Evolutionary conservation across 2,329 filamentous ascomycete species (phyloP).

Genomic region (Aureobasidium namibiae): DNA sequence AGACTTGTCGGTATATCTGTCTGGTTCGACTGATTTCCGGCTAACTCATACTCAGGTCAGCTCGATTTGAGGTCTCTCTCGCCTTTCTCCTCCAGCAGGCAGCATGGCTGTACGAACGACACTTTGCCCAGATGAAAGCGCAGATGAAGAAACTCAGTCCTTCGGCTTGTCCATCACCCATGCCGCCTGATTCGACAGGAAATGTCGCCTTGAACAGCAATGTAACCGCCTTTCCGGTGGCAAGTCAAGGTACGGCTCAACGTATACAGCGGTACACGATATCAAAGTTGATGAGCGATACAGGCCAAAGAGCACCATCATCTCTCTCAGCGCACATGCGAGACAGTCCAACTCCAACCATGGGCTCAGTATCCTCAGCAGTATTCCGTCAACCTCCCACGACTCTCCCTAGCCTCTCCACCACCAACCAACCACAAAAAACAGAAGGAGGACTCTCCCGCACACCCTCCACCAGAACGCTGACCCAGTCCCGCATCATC

Average conservation of each 20-base stretch:
- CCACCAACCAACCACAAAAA: conserved; percentile 5
- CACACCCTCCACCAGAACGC: conserved; percentile 41
- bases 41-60: conserved; percentile 44
- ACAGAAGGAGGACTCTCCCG: conserved; percentile 26
- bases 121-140: conserved; percentile 80
- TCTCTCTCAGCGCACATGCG: conserved; percentile 48
- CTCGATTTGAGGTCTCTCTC: conserved; percentile 73
- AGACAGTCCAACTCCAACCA: conserved; percentile 47
- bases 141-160: conserved; percentile 73
- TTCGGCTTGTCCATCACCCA: conserved; percentile 50
- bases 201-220: conserved; percentile 31
- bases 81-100: conserved; percentile 88
- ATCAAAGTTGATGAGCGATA: background rate
- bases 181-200: conserved; percentile 36
- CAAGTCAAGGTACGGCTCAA: background rate
- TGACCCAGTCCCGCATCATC: conserved; percentile 31
- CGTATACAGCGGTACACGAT: background rate
- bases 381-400: conserved; percentile 16
- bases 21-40: background rate
- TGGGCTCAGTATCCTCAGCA: conserved; percentile 33
- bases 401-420: conserved; percentile 3
- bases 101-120: conserved; percentile 85
- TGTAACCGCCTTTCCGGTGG: conserved; percentile 13
- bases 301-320: conserved; percentile 40
- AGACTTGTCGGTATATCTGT: conserved; percentile 52